phyloP scores from a whole-genome alignment of 1,284 basidiomycete species.

The Cystobasidium slooffiae region DNA sequence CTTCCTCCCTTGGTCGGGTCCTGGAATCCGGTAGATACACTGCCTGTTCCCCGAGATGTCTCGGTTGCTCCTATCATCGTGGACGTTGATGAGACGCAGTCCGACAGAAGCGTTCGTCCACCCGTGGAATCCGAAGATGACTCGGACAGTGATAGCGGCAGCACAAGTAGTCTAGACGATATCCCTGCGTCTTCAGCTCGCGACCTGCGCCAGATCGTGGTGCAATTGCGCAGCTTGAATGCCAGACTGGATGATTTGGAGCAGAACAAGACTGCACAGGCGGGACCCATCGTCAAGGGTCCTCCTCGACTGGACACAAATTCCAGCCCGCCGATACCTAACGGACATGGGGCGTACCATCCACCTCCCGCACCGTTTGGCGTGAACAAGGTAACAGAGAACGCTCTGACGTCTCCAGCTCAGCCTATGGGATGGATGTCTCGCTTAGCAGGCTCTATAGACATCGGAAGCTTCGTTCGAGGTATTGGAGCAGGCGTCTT shows the following conservation, averaged over 20 bases:
- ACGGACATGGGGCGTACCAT: not conserved
- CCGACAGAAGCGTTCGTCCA: conserved; percentile 15
- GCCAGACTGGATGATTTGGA: conserved; percentile 23
- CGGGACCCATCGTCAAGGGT: not conserved
- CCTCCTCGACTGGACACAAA: not conserved
- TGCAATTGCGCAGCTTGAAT: conserved; percentile 34
- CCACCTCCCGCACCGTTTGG: conserved; percentile 38
- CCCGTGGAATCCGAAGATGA: conserved; percentile 2
- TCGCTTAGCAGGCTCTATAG: conserved; percentile 19
- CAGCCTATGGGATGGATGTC: conserved; percentile 42
- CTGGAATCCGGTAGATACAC: conserved; percentile 1
- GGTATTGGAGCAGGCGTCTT: conserved; percentile 41
- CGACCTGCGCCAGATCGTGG: conserved; percentile 32
- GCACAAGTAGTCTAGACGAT: conserved; percentile 9
- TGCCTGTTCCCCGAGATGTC: conserved; percentile 5
- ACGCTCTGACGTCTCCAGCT: conserved; percentile 13
- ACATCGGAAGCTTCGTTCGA: conserved; percentile 30
- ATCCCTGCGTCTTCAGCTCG: conserved; percentile 35
- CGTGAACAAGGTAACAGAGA: conserved; percentile 40
- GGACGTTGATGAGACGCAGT: not conserved
- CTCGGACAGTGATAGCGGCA: not conserved
- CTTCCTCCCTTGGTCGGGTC: conserved; percentile 49
- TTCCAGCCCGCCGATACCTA: not conserved
- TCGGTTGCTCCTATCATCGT: not conserved
- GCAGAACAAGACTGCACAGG: not conserved